Conservation (phyloP, 345 rosid species). For the Bretschneidera sinensis region DNA sequence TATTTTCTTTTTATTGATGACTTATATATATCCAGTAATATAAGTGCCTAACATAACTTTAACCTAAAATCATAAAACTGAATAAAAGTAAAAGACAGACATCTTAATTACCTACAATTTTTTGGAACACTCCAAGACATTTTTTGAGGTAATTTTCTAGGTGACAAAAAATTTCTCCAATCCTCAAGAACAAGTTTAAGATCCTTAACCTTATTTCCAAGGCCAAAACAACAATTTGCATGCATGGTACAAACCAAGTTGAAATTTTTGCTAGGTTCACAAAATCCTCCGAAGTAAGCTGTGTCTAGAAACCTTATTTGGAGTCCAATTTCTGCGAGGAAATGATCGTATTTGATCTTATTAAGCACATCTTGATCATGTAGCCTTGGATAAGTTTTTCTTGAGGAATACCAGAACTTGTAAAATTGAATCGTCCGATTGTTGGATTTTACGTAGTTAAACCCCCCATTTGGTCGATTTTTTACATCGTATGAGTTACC, state of each 20-base stretch:
- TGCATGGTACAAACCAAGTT: constrained; percentile 72
- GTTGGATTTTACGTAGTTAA: constrained; percentile 57
- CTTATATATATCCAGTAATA: no score
- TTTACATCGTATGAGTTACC: constrained; percentile 36
- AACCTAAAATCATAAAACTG: no score
- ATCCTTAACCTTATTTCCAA: constrained; percentile 53
- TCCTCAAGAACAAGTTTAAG: constrained; percentile 52
- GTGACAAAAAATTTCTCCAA: constrained; percentile 46
- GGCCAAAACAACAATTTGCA: constrained; percentile 75
- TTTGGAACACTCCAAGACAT: constrained; percentile 58
- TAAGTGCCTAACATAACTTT: no score
- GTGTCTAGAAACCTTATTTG: constrained; percentile 61
- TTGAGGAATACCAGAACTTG: constrained; percentile 62
- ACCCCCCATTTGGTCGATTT: constrained; percentile 70
- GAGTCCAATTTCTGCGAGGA: constrained; percentile 30
- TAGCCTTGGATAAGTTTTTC: constrained; percentile 32
- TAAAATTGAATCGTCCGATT: constrained; percentile 48
- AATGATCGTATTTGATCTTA: constrained; percentile 26
- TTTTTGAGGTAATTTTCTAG: constrained; percentile 13
- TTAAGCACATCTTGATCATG: constrained; percentile 73
- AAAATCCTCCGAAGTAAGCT: constrained; percentile 65
- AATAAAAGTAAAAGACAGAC: no score
- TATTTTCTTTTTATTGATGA: no score
- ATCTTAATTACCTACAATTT: constrained; percentile 43
- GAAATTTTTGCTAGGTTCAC: constrained; percentile 51